Evolutionary conservation across 1,284 basidiomycete species (phyloP), one percentile per base, ranked within the genome.

Genomic region (Blastosporella zonata): DNA sequence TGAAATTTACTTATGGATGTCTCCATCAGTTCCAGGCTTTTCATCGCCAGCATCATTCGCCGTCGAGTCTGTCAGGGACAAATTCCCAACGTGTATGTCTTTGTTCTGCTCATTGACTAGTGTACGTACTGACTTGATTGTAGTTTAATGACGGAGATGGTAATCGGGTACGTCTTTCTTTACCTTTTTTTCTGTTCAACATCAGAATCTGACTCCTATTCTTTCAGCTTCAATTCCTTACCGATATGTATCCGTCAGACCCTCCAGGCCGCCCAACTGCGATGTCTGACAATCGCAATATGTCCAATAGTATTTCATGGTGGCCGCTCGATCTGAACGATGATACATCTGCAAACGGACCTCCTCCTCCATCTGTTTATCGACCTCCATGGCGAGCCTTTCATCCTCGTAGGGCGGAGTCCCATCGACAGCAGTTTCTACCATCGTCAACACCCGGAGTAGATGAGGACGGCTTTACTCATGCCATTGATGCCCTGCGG

Each of bases 401-500:
- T 10, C 36, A 36, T 29, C 20, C 34, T 17, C 23, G 43, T 8
- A 53, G 60, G 41, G 39, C 56, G 2, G 60, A 57, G 8, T 33
- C 38, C 17, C 15, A 20, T 29, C 27, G 46, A n/a, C n/a, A n/a
- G 9, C 36, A 31, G 27, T 34, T 12, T 7, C 20, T 39, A 4
- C 20, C 41, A 3, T 23, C 47, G n/a, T n/a, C n/a, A n/a, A n/a
- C n/a, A 3, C 49, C 9, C 6, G 7, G 50, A 15, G 55, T 57
- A 18, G 53, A 59, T 28, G 47, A 53, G 18, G 58, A 62, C 21
- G 59, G 62, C 8, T 54, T 65, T 7, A 55, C 43, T 36, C 55
- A 59, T 40, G 61, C 61, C 4, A 59, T 66, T 35, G 59, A 62
- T 28, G 57, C 61, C 12, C 50, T 67, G 18, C 55, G 62, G 21